These are phyloP conservation scores for Butyriboletus loyo DNA, from an alignment of 768 basidiomycete species.

Conservation along the genomic window DNA sequence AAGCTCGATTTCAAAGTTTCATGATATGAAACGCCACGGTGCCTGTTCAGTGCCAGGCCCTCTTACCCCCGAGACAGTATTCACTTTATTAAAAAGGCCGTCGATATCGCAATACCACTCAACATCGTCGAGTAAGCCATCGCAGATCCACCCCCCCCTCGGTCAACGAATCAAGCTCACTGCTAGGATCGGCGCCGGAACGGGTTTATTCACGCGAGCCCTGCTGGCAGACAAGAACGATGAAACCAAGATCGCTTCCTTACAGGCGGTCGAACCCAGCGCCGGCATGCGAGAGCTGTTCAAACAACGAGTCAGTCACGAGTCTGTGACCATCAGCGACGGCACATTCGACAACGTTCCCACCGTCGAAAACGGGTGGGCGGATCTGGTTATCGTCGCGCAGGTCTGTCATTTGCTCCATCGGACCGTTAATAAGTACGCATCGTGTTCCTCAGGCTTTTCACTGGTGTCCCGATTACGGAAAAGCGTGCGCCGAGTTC, in stretches of 20 bases:
- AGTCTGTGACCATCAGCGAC: slow-evolving; percentile 50
- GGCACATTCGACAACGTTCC: slow-evolving; percentile 67
- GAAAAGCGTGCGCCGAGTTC: slow-evolving; percentile 71
- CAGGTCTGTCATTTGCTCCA: slow-evolving; percentile 44
- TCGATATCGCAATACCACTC: slow-evolving; percentile 39
- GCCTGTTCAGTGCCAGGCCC: slow-evolving; percentile 62
- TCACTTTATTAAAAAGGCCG: slow-evolving; percentile 51
- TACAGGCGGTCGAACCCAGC: slow-evolving; percentile 81
- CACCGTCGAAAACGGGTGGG: slow-evolving; percentile 61
- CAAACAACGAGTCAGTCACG: slow-evolving; percentile 49
- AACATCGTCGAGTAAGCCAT: slow-evolving; percentile 67
- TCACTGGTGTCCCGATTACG: slow-evolving; percentile 89
- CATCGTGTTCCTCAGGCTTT: slow-evolving; percentile 57
- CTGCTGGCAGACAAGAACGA: slow-evolving; percentile 63
- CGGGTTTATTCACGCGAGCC: slow-evolving; percentile 86
- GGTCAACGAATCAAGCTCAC: neutral
- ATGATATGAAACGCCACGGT: too few relatives aligned
- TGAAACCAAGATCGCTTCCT: slow-evolving; percentile 44
- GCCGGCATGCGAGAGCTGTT: slow-evolving; percentile 82
- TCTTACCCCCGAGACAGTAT: slow-evolving; percentile 72
- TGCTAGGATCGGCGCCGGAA: slow-evolving; percentile 74
- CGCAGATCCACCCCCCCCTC: neutral
- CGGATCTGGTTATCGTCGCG: slow-evolving; percentile 75
- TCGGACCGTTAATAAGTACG: neutral
- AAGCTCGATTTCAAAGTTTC: too few relatives aligned